Conservation (phyloP, 306 rosid genomes). For the Prunus fruticosa region DNA sequence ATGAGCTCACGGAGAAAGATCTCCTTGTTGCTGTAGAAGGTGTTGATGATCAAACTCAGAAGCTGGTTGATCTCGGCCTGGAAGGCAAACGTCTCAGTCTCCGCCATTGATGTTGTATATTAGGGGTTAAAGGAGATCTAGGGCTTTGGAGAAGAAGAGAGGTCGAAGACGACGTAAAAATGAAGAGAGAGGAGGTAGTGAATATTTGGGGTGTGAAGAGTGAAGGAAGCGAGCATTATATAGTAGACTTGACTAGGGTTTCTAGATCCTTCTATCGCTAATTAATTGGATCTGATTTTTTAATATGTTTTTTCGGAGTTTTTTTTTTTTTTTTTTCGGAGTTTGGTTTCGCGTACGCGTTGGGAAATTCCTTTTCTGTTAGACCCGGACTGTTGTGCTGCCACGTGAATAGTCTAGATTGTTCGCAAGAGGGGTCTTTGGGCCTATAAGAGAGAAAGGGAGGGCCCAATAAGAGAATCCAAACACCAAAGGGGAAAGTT, state of each 20-base stretch:
- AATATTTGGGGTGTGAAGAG: neutral
- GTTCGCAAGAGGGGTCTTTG: neutral
- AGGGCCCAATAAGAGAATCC: neutral
- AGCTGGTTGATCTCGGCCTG: conserved; percentile 98
- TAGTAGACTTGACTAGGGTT: conserved; percentile 48
- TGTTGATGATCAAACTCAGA: conserved; percentile 81
- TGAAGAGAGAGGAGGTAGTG: neutral
- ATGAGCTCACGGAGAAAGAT: conserved; percentile 85
- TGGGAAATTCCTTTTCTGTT: neutral
- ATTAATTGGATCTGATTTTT: neutral
- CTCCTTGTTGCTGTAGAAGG: conserved; percentile 94
- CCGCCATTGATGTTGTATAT: conserved; percentile 41
- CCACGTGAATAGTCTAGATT: neutral
- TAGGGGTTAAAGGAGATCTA: conserved; percentile 19
- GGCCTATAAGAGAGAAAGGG: neutral
- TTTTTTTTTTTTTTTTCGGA: neutral
- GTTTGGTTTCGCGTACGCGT: neutral
- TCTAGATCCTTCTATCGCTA: conserved; percentile 66
- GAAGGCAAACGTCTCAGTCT: conserved; percentile 75
- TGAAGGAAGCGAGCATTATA: conserved; percentile 24
- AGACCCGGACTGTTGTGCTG: neutral
- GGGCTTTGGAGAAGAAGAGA: neutral
- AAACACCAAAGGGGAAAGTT: neutral
- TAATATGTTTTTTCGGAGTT: neutral
- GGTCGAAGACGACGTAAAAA: no score